A percentile compares a stretch with the other conserved stretches of the same genome.
Evolutionary conservation across 495 filamentous ascomycete species (phyloP).

Genomic region (Tuber borchii): DNA sequence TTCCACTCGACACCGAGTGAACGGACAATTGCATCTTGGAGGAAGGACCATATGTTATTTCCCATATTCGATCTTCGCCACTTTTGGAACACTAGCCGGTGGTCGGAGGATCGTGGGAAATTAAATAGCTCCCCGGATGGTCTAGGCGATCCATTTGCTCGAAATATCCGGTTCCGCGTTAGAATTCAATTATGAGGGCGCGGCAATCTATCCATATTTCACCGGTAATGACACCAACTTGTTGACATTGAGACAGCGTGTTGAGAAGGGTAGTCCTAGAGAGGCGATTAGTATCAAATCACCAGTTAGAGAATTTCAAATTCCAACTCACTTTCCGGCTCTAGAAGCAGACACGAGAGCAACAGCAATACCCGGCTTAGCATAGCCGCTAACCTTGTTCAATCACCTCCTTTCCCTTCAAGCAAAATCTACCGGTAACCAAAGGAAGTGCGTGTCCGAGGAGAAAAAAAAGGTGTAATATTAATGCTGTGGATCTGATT

Average conservation of each 20-base stretch:
- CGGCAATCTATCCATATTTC: slow-evolving; percentile 75
- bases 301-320: slow-evolving; percentile 63
- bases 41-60: slow-evolving; percentile 56
- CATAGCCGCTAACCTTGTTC: slow-evolving; percentile 63
- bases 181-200: slow-evolving; percentile 61
- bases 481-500: not conserved
- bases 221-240: slow-evolving; percentile 62
- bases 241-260: slow-evolving; percentile 69
- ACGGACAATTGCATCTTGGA: slow-evolving; percentile 48
- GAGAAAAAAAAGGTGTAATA: not conserved
- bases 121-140: slow-evolving; percentile 60
- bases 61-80: slow-evolving; percentile 59
- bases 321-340: slow-evolving; percentile 76
- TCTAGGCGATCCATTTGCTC: slow-evolving; percentile 74
- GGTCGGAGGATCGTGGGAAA: slow-evolving; percentile 63
- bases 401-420: slow-evolving; percentile 53
- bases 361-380: slow-evolving; percentile 68
- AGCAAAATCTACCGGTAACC: no score
- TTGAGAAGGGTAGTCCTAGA: slow-evolving; percentile 68
- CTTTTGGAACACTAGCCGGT: slow-evolving; percentile 47
- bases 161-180: slow-evolving; percentile 74
- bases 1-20: slow-evolving; percentile 51
- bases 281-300: slow-evolving; percentile 44
- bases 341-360: slow-evolving; percentile 77
- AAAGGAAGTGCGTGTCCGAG: not conserved